phyloP scores from a whole-genome alignment of 176 grass and related monocot species.

The Pontederia paniculata region DNA sequence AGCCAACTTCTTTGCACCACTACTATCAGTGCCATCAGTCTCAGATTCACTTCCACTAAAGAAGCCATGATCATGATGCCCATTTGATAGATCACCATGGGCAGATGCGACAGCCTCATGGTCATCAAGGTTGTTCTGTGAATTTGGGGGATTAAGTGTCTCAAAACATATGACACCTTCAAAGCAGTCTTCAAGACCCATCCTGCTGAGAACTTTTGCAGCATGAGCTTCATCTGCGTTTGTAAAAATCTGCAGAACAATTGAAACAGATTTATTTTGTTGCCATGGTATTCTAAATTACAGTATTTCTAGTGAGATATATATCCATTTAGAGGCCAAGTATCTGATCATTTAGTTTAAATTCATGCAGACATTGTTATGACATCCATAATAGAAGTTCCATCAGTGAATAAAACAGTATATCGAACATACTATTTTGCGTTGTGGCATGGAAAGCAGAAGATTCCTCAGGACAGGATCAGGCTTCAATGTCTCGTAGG shows the following conservation, averaged over 20 bases:
- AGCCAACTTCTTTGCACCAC: conserved; percentile 7
- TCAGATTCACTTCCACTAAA: conserved; percentile 11
- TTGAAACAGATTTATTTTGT: not conserved
- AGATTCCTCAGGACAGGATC: conserved; percentile 50
- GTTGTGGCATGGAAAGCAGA: conserved; percentile 51
- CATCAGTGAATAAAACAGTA: not conserved
- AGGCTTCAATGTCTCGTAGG: conserved; percentile 46
- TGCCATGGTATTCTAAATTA: not conserved
- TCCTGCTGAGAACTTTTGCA: conserved; percentile 30
- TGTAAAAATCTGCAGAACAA: conserved; percentile 38
- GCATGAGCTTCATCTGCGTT: conserved; percentile 53
- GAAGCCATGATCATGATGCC: not conserved
- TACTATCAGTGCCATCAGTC: conserved; percentile 5
- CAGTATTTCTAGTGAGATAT: not conserved
- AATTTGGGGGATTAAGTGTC: conserved; percentile 34
- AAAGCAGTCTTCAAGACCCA: conserved; percentile 49
- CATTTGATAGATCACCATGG: not conserved
- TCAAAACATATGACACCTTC: conserved; percentile 70
- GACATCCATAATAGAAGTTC: not conserved
- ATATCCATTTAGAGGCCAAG: not conserved
- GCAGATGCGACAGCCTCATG: not conserved
- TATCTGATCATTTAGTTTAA: too few species aligned
- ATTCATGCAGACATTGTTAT: not conserved
- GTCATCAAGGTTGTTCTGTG: not conserved
- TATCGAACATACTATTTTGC: conserved; percentile 46